A percentile compares a stretch with the other conserved stretches of the same genome.
These are phyloP conservation scores for Pichia sp. DNA, from an alignment of 1,139 yeast species.

Conservation along the genomic window DNA sequence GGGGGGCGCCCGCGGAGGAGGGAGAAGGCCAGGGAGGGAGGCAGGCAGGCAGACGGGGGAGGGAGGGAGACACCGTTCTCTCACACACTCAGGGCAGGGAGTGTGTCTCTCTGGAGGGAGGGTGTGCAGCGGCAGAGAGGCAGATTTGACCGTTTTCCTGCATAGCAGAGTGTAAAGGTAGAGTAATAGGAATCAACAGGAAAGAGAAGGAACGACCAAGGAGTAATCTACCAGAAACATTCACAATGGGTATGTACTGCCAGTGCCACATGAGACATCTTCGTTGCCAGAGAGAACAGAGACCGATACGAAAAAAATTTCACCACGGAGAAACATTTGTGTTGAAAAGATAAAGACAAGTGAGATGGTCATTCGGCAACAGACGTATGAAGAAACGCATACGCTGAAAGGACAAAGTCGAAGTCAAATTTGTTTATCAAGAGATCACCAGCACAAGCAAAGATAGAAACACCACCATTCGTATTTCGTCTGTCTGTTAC, in stretches of 20 bases:
- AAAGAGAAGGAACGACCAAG: not conserved
- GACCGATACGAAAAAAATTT: not conserved
- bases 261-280: not conserved
- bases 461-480: too few species aligned
- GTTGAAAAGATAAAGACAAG: too few species aligned
- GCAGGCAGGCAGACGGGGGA: not conserved
- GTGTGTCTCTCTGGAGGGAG: not conserved
- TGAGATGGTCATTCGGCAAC: too few species aligned
- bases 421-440: too few species aligned
- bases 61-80: not conserved
- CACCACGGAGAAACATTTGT: too few species aligned
- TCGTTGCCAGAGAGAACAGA: not conserved
- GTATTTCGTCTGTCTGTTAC: too few species aligned
- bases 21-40: not conserved
- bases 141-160: not conserved
- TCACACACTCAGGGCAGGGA: too few species aligned
- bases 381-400: too few species aligned
- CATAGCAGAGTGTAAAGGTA: not conserved
- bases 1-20: not conserved
- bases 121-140: not conserved
- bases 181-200: not conserved
- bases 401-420: too few species aligned
- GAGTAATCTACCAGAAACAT: constrained; percentile 9
- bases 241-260: constrained; percentile 20
- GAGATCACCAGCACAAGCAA: too few species aligned